Base-by-base conservation (phyloP, 1,139 yeast genomes). In the Diutina neorugosa region DNA sequence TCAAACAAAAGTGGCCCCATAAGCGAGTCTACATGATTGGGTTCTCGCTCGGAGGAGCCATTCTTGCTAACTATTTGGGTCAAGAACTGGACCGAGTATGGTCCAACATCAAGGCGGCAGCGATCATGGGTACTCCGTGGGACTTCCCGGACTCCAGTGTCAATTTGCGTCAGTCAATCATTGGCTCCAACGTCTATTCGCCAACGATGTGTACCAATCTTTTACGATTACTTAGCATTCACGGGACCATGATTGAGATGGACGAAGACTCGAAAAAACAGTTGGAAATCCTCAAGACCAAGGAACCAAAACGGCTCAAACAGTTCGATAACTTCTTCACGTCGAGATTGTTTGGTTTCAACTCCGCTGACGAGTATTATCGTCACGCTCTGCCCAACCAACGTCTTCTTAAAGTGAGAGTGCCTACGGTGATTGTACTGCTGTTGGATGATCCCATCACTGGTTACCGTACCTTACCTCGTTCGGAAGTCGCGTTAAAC, bases 401-500 rank as follows among this genome's bases (percentile, higher is more conserved):
- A 59, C 65, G 84, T 54, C 60, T 81, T 23, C 64, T 68, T 52
- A 73, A 73, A 52, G 70, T 81, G 12, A 67, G 84, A 55, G 80
- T 80, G 0, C 86, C 86, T 1, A 66, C 74, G 12, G 53, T 81
- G 42, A 72, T 79, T 18, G 57, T 81, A 2, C 76, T 74, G 58
- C 70, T 84, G 0, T 57, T 65, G 53, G 86, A 81, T 60, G 86
- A 81, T 57, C 86, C 85, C 12, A 71, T 81, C 54, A 76, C 80
- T 19, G 84, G 86, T 1, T 64, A 64, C 51, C 68, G 76, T 53
- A 65, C 73, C 8, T 62, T 88, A 41, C 96, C 96, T 1, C 65
- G 69, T 55, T 63, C 68, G 11, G 93, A 86, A 60, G 79, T 82
- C 6, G 63, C 63, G 49, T 67, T 73, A 49, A 91, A 90, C 61